phyloP scores from a whole-genome alignment of 2,329 filamentous ascomycete species.

The Aspergillus uvarum region DNA sequence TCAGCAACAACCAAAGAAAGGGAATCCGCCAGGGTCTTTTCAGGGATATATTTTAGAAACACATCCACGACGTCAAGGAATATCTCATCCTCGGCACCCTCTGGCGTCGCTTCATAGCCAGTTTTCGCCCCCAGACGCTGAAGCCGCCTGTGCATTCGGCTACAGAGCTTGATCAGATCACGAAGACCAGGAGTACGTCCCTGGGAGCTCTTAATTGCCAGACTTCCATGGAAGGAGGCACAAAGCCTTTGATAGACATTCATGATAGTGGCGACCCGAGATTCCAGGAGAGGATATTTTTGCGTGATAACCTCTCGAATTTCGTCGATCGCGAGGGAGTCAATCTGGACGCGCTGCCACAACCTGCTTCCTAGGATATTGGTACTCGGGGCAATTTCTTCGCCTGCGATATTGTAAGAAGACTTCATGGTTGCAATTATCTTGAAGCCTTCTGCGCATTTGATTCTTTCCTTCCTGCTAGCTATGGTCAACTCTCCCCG shows the following conservation, averaged over 20 bases:
- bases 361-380: conserved; percentile 79
- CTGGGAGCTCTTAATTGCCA: conserved; percentile 41
- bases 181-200: conserved; percentile 64
- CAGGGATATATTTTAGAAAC: conserved; percentile 78
- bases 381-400: conserved; percentile 66
- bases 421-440: conserved; percentile 90
- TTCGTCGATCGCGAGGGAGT: conserved; percentile 66
- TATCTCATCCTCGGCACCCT: conserved; percentile 74
- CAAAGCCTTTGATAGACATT: conserved; percentile 53
- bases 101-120: conserved; percentile 69
- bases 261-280: conserved; percentile 56
- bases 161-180: conserved; percentile 90
- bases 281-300: conserved; percentile 67
- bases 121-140: conserved; percentile 58
- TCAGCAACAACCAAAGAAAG: conserved; percentile 70
- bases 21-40: conserved; percentile 55
- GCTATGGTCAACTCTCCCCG: conserved; percentile 87
- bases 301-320: conserved; percentile 70
- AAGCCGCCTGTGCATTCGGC: conserved; percentile 69
- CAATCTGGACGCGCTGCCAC: conserved; percentile 76
- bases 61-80: conserved; percentile 93
- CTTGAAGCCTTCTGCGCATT: conserved; percentile 79
- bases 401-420: conserved; percentile 61
- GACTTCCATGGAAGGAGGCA: conserved; percentile 39
- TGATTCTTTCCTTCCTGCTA: conserved; percentile 80